Base-by-base conservation (phyloP, 2,329 filamentous ascomycete genomes). In the Fonsecaea monophora region DNA sequence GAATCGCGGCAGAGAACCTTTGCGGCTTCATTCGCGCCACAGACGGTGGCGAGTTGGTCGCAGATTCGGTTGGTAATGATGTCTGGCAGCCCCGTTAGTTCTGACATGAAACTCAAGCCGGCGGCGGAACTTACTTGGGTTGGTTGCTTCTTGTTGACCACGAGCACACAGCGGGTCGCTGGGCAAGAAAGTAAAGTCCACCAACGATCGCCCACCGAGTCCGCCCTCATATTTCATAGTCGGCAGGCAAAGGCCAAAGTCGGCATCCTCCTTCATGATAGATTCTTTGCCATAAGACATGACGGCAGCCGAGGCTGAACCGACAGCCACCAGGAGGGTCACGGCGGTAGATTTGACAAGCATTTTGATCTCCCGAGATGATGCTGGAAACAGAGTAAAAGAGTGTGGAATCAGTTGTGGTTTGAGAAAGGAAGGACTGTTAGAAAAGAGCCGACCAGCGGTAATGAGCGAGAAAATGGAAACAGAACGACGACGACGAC, bases 61-160 rank as follows among this genome's bases (percentile, higher is more conserved):
- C 86, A 88, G 76, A 91, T 87, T 68, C 87, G 85, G 83, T 89
- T 90, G 76, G 87, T 89, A 81, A 91, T 91, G 81, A 90, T 90
- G 80, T 86, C 68, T 70, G 4, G 15, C 18, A 15, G 2, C 2
- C 10, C 9, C 18, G 15, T 53, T 60, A 60, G 57, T 30, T 9
- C 50, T 15, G n/a, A 18, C 50, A 10, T 13, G 25, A 5, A 12
- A 10, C 50, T 5, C 12, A 6, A 55, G 12, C 12, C 18, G 6
- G 12, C 30, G 37, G 35, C 4, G 15, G 32, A 54, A 25, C 65
- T 48, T 66, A 69, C 67, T 86, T 64, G 88, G 88, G 85, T 91
- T 90, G 54, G 90, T 81, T 8, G 70, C 88, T 75, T 90, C 89
- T 73, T 87, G 78, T 78, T 91, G 88, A 60, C 85, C 85, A 74